Evolutionary conservation across 2,329 filamentous ascomycete species (phyloP).

Genomic region (Blumeria hordei): DNA sequence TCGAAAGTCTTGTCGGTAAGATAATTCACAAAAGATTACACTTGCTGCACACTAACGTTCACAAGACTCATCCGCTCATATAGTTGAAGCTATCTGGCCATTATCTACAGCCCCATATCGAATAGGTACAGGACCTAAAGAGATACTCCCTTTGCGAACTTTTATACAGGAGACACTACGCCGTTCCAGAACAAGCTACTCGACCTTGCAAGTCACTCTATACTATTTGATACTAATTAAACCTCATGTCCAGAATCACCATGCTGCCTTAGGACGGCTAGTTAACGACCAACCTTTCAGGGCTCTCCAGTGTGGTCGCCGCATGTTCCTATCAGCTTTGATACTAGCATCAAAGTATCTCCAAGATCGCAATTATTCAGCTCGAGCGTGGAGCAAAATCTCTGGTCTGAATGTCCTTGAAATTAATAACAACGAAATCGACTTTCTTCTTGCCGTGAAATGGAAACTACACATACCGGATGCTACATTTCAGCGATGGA

Average conservation of each 20-base stretch:
- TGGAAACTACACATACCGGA: constrained; percentile 93
- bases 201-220: constrained; percentile 82
- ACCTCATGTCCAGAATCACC: constrained; percentile 57
- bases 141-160: constrained; percentile 69
- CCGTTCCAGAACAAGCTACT: constrained; percentile 88
- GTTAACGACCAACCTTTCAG: constrained; percentile 47
- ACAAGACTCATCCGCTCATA: constrained; percentile 86
- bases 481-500: constrained; percentile 75
- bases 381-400: constrained; percentile 96
- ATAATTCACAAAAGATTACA: constrained; percentile 8
- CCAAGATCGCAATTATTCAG: constrained; percentile 93
- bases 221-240: constrained; percentile 94
- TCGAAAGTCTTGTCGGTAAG: constrained; percentile 96
- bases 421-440: constrained; percentile 92
- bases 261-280: constrained; percentile 70
- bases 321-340: constrained; percentile 88
- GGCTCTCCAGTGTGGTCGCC: constrained; percentile 79
- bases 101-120: constrained; percentile 60
- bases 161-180: constrained; percentile 96
- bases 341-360: constrained; percentile 96
- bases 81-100: constrained; percentile 94
- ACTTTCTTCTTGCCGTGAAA: constrained; percentile 69
- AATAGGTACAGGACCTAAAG: constrained; percentile 45
- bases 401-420: constrained; percentile 81
- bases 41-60: constrained; percentile 3